Evolutionary conservation across 495 filamentous ascomycete genomes (phyloP).

Genomic region (Aspergillus leporis): DNA sequence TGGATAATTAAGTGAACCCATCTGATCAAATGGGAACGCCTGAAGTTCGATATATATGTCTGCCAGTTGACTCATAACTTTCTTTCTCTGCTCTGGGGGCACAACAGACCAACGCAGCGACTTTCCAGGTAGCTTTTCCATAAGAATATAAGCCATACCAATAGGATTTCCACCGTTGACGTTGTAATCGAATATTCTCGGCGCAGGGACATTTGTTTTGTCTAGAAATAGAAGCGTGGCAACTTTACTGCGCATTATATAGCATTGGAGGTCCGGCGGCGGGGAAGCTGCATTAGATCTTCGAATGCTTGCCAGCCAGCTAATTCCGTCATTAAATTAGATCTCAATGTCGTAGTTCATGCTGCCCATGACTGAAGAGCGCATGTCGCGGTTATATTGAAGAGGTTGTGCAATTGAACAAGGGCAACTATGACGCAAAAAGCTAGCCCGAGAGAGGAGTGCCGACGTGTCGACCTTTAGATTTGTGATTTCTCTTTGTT

Average conservation of each 20-base stretch:
- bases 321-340: constrained; percentile 28
- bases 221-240: constrained; percentile 34
- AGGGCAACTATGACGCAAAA: constrained; percentile 26
- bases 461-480: constrained; percentile 31
- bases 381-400: constrained; percentile 27
- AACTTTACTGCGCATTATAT: constrained; percentile 35
- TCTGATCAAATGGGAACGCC: constrained; percentile 28
- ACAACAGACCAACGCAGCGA: constrained; percentile 32
- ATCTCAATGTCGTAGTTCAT: constrained; percentile 38
- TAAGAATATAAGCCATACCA: constrained; percentile 40
- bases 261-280: constrained; percentile 28
- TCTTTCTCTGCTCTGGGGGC: constrained; percentile 27
- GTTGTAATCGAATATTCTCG: constrained; percentile 32
- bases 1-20: constrained; percentile 31
- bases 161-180: constrained; percentile 33
- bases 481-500: constrained; percentile 26
- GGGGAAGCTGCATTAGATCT: constrained; percentile 32
- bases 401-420: constrained; percentile 26
- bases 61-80: constrained; percentile 38
- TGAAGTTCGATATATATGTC: constrained; percentile 44
- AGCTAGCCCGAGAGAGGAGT: constrained; percentile 20
- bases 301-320: constrained; percentile 30
- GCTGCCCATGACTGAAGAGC: constrained; percentile 36
- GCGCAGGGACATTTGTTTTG: constrained; percentile 29
- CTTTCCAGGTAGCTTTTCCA: constrained; percentile 43